Evolutionary conservation across 1,284 basidiomycete species (phyloP).

Genomic region (Cystobasidiaceae sp.): DNA sequence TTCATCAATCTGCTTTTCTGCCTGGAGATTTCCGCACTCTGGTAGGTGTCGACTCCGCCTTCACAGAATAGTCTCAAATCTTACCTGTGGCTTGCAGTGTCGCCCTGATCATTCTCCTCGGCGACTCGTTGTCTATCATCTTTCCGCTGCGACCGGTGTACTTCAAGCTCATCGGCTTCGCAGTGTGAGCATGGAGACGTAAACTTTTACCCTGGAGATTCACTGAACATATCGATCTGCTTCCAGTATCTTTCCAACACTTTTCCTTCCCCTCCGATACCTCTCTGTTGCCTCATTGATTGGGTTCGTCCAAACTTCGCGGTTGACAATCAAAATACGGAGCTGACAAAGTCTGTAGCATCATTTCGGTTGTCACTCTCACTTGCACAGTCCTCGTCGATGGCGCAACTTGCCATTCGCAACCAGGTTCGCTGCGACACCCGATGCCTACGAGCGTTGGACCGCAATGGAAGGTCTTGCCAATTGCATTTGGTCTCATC

Average conservation of each 20-base stretch:
- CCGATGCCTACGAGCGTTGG: slow-evolving; percentile 66
- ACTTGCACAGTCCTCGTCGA: slow-evolving; percentile 76
- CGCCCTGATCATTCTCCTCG: slow-evolving; percentile 75
- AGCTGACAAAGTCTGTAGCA: slow-evolving; percentile 47
- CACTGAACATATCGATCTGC: neutral
- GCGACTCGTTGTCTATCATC: slow-evolving; percentile 72
- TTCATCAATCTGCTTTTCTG: slow-evolving; percentile 73
- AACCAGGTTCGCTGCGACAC: slow-evolving; percentile 74
- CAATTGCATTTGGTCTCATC: slow-evolving; percentile 73
- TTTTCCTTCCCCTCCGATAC: slow-evolving; percentile 73
- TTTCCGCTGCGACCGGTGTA: slow-evolving; percentile 59
- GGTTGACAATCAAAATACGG: slow-evolving; percentile 29
- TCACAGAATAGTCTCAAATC: neutral
- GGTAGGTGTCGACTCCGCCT: slow-evolving; percentile 50
- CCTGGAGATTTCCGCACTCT: slow-evolving; percentile 73
- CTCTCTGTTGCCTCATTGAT: slow-evolving; percentile 80
- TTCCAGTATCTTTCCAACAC: slow-evolving; percentile 67
- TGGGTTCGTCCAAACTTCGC: slow-evolving; percentile 43
- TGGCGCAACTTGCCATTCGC: slow-evolving; percentile 68
- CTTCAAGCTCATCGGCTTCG: slow-evolving; percentile 69
- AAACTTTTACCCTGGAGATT: neutral
- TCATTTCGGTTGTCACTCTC: slow-evolving; percentile 70
- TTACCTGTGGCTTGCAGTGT: slow-evolving; percentile 48
- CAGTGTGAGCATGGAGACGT: slow-evolving; percentile 55
- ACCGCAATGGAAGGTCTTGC: slow-evolving; percentile 54